Evolutionary conservation across 177 flowering plant genomes (phyloP).

Genomic region (Tripterygium wilfordii): DNA sequence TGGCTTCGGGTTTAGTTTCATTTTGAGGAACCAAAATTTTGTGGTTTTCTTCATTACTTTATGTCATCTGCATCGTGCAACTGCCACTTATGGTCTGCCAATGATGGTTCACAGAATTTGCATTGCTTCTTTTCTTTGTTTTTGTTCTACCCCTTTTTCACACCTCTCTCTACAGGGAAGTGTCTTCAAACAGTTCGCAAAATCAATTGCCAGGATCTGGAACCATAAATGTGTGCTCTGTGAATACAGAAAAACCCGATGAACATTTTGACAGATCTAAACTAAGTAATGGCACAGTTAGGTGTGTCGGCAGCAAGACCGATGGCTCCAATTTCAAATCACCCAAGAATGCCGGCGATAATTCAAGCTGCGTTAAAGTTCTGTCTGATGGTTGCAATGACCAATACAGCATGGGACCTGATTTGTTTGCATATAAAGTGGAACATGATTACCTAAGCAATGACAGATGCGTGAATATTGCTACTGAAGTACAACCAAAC

Average conservation of each 20-base stretch:
- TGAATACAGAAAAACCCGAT: slow-evolving; percentile 2
- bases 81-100: too few species aligned
- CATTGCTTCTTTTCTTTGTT: not conserved
- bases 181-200: slow-evolving; percentile 1
- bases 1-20: too few species aligned
- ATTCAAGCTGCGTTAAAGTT: not conserved
- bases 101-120: too few species aligned
- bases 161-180: slow-evolving; percentile 7
- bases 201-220: slow-evolving; percentile 2
- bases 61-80: too few species aligned
- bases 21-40: too few species aligned
- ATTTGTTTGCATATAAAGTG: too few species aligned
- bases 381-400: not conserved
- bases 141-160: not conserved
- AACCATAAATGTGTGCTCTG: not conserved
- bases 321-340: not conserved
- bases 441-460: slow-evolving; percentile 5
- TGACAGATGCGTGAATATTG: not conserved
- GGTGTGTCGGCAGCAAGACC: not conserved
- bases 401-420: slow-evolving; percentile 4
- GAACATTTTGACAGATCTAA: not conserved
- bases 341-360: slow-evolving; percentile 3
- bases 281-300: not conserved
- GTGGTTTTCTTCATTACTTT: too few species aligned
- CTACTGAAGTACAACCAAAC: not conserved